phyloP scores from a whole-genome alignment of 768 basidiomycete genomes.

The Boletus edulis region DNA sequence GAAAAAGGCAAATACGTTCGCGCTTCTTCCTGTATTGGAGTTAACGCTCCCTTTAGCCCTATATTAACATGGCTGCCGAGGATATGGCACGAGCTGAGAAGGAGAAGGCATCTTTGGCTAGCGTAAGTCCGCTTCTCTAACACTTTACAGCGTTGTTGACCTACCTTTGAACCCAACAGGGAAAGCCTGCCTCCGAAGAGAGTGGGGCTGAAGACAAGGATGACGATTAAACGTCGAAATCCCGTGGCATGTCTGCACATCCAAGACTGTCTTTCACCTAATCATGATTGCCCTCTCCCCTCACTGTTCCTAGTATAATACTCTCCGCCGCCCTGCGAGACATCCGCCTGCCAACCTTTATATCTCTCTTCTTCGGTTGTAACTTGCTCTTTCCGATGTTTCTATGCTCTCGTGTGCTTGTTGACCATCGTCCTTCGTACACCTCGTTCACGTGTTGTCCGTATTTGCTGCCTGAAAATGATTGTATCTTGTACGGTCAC shows the following conservation, averaged over 20 bases:
- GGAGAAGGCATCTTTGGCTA: slow-evolving; percentile 56
- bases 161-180: slow-evolving; percentile 14
- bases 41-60: slow-evolving; percentile 56
- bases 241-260: slow-evolving; percentile 11
- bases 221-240: slow-evolving; percentile 34
- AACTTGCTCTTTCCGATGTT: slow-evolving; percentile 21
- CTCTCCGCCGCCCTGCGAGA: slow-evolving; percentile 22
- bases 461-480: slow-evolving; percentile 29
- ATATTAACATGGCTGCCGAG: slow-evolving; percentile 78
- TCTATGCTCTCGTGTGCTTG: slow-evolving; percentile 29
- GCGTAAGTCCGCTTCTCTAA: slow-evolving; percentile 29
- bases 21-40: not conserved
- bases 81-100: slow-evolving; percentile 88
- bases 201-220: slow-evolving; percentile 45
- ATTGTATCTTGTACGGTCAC: slow-evolving; percentile 31
- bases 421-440: slow-evolving; percentile 19
- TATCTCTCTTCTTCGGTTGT: slow-evolving; percentile 11
- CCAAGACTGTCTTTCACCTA: slow-evolving; percentile 20
- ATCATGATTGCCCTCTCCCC: slow-evolving; percentile 12
- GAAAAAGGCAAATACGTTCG: slow-evolving; percentile 67
- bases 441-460: slow-evolving; percentile 33
- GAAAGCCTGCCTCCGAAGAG: slow-evolving; percentile 34
- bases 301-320: slow-evolving; percentile 20
- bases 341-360: slow-evolving; percentile 25
- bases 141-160: not conserved